Conservation (phyloP, 2,329 filamentous ascomycete species). For the Epichloe baconii region DNA sequence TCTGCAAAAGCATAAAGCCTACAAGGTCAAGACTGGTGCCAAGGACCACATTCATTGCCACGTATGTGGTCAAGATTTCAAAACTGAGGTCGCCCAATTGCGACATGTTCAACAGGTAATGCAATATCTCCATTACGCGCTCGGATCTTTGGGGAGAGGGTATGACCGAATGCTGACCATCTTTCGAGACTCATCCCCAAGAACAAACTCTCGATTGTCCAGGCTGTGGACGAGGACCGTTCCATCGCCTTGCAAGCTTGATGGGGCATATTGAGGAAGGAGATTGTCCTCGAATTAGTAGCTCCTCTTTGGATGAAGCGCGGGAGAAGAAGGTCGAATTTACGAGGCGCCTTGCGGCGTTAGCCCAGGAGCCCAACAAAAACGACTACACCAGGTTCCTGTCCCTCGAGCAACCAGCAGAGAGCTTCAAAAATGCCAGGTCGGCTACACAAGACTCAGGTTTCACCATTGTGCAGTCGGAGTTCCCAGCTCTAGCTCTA, state of each 20-base stretch:
- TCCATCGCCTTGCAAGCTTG: conserved; percentile 23
- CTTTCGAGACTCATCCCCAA: conserved; percentile 10
- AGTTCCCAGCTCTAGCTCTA: not conserved
- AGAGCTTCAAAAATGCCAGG: not conserved
- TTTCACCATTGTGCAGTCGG: not conserved
- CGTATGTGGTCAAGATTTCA: conserved; percentile 24
- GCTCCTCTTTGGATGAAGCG: conserved; percentile 17
- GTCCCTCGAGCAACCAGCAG: not conserved
- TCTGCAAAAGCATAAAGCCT: conserved; percentile 18
- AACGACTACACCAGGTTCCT: conserved; percentile 16
- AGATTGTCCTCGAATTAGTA: conserved; percentile 25
- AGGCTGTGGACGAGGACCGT: conserved; percentile 27
- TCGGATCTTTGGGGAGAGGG: not conserved
- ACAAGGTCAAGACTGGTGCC: conserved; percentile 13
- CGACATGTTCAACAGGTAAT: conserved; percentile 24
- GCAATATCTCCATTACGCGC: not conserved
- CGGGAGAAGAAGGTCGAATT: conserved; percentile 26
- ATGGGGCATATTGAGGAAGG: conserved; percentile 33
- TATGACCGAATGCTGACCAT: not conserved
- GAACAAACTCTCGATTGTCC: conserved; percentile 32
- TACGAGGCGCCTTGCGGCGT: conserved; percentile 14
- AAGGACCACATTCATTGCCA: conserved; percentile 23
- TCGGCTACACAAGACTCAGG: not conserved
- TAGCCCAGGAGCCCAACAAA: conserved; percentile 16
- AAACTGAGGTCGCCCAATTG: conserved; percentile 17